Conservation (phyloP, 163 green algal genomes). For the Chloromonas sp. region DNA sequence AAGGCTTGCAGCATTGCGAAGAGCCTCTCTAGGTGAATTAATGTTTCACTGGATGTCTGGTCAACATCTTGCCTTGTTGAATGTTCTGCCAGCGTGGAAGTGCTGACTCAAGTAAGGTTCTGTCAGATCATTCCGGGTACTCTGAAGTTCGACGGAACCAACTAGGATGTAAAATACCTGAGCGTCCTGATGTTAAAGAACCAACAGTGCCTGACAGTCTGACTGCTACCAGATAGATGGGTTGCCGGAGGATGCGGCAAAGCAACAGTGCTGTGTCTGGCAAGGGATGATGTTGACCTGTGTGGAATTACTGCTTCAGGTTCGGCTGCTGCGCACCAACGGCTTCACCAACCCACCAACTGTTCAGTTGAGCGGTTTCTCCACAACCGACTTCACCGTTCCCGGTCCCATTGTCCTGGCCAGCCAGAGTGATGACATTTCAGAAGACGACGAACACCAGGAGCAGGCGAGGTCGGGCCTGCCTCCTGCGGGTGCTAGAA, state of each 20-base stretch:
- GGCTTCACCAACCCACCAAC: not conserved
- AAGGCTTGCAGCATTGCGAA: not conserved
- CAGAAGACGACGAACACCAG: not conserved
- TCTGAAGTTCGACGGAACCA: too few relatives aligned
- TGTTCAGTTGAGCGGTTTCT: not conserved
- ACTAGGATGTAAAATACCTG: not conserved
- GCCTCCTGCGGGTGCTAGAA: too few relatives aligned
- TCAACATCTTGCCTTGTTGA: not conserved
- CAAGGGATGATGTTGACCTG: not conserved
- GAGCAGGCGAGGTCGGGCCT: too few relatives aligned
- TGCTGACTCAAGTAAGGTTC: not conserved
- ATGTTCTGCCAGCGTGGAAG: not conserved
- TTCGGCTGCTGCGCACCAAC: not conserved
- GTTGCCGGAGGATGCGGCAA: too few relatives aligned
- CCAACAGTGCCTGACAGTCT: not conserved
- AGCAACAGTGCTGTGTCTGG: too few relatives aligned
- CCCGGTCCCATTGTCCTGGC: not conserved
- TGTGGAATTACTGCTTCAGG: not conserved
- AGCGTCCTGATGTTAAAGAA: not conserved
- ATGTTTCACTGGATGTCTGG: not conserved
- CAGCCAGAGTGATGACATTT: not conserved
- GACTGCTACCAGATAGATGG: not conserved
- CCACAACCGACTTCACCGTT: not conserved
- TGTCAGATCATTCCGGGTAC: too few relatives aligned
- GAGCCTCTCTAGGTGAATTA: not conserved